Base-by-base conservation (phyloP, 1,284 basidiomycete genomes). In the Leccinum pachyderme region DNA sequence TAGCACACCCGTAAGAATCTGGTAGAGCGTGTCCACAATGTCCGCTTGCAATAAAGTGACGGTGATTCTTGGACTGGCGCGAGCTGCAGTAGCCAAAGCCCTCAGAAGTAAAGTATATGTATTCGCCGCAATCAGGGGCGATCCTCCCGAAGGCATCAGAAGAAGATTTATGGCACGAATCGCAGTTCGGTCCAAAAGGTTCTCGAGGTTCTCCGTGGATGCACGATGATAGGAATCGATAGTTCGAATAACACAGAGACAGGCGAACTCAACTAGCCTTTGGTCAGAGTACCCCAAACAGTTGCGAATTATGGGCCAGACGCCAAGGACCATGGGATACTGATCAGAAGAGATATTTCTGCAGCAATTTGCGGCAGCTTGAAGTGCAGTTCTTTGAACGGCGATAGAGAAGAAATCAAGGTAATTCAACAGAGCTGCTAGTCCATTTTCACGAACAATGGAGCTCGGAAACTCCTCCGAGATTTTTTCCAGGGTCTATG, bases 381-480 rank as follows among this genome's bases (percentile, higher is more conserved):
- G 94, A n/a, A 98, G 79, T 18, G 95, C 95, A 0, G 93, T 97
- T 52, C 95, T 84, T 71, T 98, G 95, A 7, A 97, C 94, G 47
- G 94, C 92, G 61, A 95, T 97, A 11, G 93, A 95, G 75, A 98
- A 97, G 77, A 98, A 98, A 69, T 97, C 95, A 60, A 98, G 86
- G 73, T 90, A 97, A 69, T 92, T 93, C 63, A 98, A 82, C 32
- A 98, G 77, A 18, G 95, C 95, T 24, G 89, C 84, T 18, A 98
- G 80, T 39, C 95, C 95, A 51, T 92, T 93, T 75, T 97, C 95
- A 50, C 93, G 87, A 18, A 97, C 93, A 62, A 98, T 96, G 11
- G 94, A 86, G 57, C 90, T 91, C 1, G 95, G 95, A 63, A 94
- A 93, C 72, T 97, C 95, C 70, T 95, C 92, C 2, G 94, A 95